Conservation (phyloP, 2,329 filamentous ascomycete genomes). For the Cercospora citrullina region DNA sequence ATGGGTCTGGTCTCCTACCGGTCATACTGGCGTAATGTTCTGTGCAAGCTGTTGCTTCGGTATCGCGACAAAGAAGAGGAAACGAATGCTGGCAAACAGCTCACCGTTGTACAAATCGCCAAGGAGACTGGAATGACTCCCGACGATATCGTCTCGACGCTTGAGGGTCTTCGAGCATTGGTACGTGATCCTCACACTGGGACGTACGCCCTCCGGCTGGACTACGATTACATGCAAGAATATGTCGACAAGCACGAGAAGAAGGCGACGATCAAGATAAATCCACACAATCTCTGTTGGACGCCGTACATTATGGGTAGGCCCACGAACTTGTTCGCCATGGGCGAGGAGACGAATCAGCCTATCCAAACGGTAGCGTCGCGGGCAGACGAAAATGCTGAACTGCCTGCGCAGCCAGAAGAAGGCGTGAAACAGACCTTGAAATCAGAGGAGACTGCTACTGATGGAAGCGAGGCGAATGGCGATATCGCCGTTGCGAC, state of each 20-base stretch:
- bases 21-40: constrained; percentile 90
- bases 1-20: constrained; percentile 97
- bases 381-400: constrained; percentile 66
- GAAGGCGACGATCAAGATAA: constrained; percentile 83
- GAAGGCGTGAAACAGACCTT: constrained; percentile 46
- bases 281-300: constrained; percentile 81
- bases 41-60: constrained; percentile 79
- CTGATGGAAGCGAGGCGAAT: constrained; percentile 19
- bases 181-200: constrained; percentile 87
- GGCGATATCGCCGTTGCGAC: constrained; percentile 9
- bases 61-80: constrained; percentile 48
- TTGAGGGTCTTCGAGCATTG: constrained; percentile 86
- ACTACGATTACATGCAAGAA: constrained; percentile 79
- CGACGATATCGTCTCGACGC: constrained; percentile 90
- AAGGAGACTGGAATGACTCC: constrained; percentile 92
- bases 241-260: constrained; percentile 87
- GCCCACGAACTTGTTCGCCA: constrained; percentile 40
- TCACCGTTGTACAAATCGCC: constrained; percentile 67
- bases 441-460: constrained; percentile 18
- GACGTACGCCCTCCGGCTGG: constrained; percentile 84
- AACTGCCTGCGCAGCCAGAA: constrained; percentile 44
- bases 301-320: constrained; percentile 96
- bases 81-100: constrained; percentile 25
- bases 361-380: constrained; percentile 79
- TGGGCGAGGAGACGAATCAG: constrained; percentile 41